Base-by-base conservation (phyloP, 2,329 filamentous ascomycete genomes). In the Zasmidium angulare region DNA sequence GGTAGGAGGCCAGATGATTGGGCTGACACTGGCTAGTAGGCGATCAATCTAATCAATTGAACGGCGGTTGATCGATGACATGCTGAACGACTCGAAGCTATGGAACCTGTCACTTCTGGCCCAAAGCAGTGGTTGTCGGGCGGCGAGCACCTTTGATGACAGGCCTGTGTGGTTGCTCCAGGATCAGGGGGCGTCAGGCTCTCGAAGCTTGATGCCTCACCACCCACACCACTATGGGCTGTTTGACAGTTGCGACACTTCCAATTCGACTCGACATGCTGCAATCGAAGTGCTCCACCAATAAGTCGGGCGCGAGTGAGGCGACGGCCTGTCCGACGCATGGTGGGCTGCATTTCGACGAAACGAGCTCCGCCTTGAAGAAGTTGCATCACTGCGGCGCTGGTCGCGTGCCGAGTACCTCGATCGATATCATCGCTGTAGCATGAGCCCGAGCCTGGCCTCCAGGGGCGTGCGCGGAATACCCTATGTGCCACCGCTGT, bases 81-180 rank as follows among this genome's bases (percentile, higher is more conserved):
- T n/a, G n/a, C n/a, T n/a, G n/a, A n/a, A n/a, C n/a, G n/a, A n/a
- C n/a, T 29, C 26, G 48, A 10, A 11, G 36, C n/a, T 43, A 10
- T 50, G 48, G 26, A 29, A 50, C 22, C 48, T 50, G 48, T 50
- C 48, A 50, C 12, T 26, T 50, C 22, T 50, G 36, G 51, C 51
- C 51, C 51, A 21, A 22, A 50, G 46, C 24, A 22, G 21, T 49
- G 55, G 46, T 53, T 59, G 52, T 49, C 29, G 50, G 36, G 47
- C 50, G 40, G 56, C 20, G n/a, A 43, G 50, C 6, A 43, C 21
- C 40, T 46, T 46, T 43, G 40, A 21, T 54, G 52, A 54, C 20
- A 43, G 50, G 26, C 14, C 20, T 26, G 47, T 36, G 21, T 24
- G 7, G 31, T 43, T 48, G 36, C 24, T 48, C 56, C 12, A 3